Evolutionary conservation across 139 green algal species (phyloP).

Genomic region (Chlorella sorokiniana): DNA sequence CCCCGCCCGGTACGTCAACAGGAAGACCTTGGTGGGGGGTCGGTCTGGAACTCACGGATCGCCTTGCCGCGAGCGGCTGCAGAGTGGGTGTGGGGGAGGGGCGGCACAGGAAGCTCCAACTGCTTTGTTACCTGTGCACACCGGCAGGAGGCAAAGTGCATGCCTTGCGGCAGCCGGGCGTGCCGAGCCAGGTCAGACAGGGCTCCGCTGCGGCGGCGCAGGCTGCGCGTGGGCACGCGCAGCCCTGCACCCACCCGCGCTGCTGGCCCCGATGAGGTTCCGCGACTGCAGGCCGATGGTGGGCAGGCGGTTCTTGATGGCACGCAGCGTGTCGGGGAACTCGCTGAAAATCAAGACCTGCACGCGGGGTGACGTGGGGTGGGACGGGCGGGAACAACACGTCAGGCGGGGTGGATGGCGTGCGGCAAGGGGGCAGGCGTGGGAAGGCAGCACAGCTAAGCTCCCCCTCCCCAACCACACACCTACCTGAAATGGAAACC

Average conservation of each 20-base stretch:
- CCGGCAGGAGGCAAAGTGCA: neutral
- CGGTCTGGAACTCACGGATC: slow-evolving; percentile 33
- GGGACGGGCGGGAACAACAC: neutral
- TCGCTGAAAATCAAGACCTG: slow-evolving; percentile 32
- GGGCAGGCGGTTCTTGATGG: slow-evolving; percentile 22
- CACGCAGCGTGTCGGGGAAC: slow-evolving; percentile 15
- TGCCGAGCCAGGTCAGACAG: too few relatives aligned
- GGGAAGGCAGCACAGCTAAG: too few relatives aligned
- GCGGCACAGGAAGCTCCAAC: neutral
- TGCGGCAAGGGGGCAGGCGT: too few relatives aligned
- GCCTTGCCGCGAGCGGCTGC: slow-evolving; percentile 22
- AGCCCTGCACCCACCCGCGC: neutral
- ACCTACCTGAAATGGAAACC: too few relatives aligned
- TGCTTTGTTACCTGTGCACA: neutral
- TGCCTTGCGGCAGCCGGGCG: too few relatives aligned
- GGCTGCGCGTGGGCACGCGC: too few relatives aligned
- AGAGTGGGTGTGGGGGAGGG: neutral
- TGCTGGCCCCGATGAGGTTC: slow-evolving; percentile 11
- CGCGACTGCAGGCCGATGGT: slow-evolving; percentile 15
- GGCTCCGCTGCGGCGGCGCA: too few relatives aligned
- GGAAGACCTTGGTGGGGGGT: slow-evolving; percentile 45
- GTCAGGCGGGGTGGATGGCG: too few relatives aligned
- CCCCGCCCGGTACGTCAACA: slow-evolving; percentile 28
- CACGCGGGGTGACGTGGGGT: too few relatives aligned
- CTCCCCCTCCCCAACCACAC: too few relatives aligned